A percentile compares a stretch with the other conserved stretches of the same genome.
Conservation (phyloP, 202 grass and related monocot genomes). For the Setaria italica region DNA sequence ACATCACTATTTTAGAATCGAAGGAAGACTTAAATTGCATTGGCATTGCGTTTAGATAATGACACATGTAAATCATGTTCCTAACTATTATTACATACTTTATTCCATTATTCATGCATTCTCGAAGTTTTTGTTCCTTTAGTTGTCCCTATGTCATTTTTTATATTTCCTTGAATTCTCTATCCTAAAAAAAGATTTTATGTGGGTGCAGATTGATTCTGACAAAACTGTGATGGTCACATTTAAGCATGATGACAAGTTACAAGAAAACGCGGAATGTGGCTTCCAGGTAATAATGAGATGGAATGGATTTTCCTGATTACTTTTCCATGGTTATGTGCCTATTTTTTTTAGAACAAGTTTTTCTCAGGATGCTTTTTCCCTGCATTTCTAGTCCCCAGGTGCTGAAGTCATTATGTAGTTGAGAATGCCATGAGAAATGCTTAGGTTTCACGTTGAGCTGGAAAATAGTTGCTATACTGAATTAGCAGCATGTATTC, state of each 20-base stretch:
- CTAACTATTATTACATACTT: background rate
- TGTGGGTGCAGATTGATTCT: slow-evolving; percentile 75
- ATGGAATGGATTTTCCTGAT: background rate
- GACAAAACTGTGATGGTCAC: slow-evolving; percentile 94
- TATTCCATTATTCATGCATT: background rate
- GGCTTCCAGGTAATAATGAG: slow-evolving; percentile 74
- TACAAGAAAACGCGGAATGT: slow-evolving; percentile 84
- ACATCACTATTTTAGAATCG: background rate
- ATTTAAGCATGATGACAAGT: slow-evolving; percentile 95
- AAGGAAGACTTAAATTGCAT: slow-evolving; percentile 12
- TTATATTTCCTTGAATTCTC: background rate
- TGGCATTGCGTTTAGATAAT: background rate
- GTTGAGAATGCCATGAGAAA: background rate
- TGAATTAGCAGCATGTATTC: background rate
- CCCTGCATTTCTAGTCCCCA: background rate
- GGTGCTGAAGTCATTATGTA: background rate
- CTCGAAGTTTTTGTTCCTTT: background rate
- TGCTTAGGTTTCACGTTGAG: background rate
- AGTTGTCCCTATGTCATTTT: background rate
- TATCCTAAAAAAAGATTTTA: slow-evolving; percentile 28
- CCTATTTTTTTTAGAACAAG: background rate
- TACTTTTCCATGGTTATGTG: background rate
- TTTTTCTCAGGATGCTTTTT: background rate
- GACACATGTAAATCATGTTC: background rate
- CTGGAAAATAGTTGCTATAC: background rate